These are phyloP conservation scores for Lolium perenne DNA, from an alignment of 176 grass and related monocot species.

Conservation along the genomic window DNA sequence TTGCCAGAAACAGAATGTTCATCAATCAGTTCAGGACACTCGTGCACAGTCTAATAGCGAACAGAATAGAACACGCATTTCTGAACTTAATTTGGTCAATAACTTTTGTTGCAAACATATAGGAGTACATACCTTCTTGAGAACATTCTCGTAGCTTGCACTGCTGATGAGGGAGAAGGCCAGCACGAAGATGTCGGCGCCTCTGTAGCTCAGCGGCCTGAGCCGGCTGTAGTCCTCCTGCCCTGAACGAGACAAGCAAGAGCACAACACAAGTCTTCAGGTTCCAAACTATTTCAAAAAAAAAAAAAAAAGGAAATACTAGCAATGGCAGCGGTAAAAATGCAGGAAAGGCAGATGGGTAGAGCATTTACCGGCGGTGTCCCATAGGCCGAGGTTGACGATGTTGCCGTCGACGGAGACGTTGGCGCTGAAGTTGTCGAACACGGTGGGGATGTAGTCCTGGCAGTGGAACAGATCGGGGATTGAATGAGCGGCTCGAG, in stretches of 20 bases:
- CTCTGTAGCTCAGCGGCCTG: constrained; percentile 30
- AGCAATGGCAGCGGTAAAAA: background rate
- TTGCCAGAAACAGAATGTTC: constrained; percentile 35
- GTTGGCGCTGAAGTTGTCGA: constrained; percentile 89
- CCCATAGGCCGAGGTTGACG: constrained; percentile 76
- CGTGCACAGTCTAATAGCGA: background rate
- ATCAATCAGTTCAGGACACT: constrained; percentile 35
- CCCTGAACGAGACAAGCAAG: background rate
- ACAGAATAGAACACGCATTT: too few species aligned
- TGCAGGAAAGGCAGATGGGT: background rate
- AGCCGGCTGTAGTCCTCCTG: constrained; percentile 31
- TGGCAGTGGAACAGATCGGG: constrained; percentile 38
- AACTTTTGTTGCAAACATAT: too few species aligned
- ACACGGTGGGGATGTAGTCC: constrained; percentile 88
- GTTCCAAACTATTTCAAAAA: background rate
- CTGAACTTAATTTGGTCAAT: too few species aligned
- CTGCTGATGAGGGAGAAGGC: constrained; percentile 38
- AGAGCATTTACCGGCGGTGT: constrained; percentile 60
- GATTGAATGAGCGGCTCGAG: background rate
- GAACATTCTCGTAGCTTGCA: constrained; percentile 24
- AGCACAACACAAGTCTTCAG: background rate
- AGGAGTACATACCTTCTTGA: background rate
- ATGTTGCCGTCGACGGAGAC: constrained; percentile 78
- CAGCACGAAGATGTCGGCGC: constrained; percentile 6
- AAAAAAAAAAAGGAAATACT: background rate